These are phyloP conservation scores for Trypethelium eluteriae DNA, from an alignment of 495 filamentous ascomycete genomes.

Conservation along the genomic window DNA sequence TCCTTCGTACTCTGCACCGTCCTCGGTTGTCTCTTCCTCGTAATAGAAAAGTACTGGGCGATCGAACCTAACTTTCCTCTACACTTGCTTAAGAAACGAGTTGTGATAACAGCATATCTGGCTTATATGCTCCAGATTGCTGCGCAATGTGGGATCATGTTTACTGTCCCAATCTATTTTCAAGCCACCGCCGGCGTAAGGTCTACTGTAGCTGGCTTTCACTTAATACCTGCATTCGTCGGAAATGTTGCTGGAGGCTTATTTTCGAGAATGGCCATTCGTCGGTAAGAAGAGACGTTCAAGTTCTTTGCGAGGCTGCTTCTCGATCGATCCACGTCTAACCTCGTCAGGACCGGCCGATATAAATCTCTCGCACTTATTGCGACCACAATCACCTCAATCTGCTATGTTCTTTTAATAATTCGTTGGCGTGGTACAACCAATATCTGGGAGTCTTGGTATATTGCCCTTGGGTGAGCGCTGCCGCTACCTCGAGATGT, in stretches of 20 bases:
- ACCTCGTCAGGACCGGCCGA: constrained; percentile 43
- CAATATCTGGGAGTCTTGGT: constrained; percentile 51
- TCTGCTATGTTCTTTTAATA: constrained; percentile 50
- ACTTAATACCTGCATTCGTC: constrained; percentile 56
- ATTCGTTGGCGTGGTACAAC: constrained; percentile 58
- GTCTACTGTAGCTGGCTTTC: constrained; percentile 50
- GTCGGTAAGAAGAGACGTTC: constrained; percentile 25
- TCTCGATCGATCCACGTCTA: not conserved
- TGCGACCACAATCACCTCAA: constrained; percentile 43
- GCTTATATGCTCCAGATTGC: constrained; percentile 47
- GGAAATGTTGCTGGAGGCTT: constrained; percentile 60
- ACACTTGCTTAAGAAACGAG: constrained; percentile 47
- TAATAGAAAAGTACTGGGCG: constrained; percentile 46
- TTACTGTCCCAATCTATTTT: constrained; percentile 61
- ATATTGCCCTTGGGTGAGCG: constrained; percentile 46
- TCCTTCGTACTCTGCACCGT: constrained; percentile 35
- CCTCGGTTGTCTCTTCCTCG: constrained; percentile 42
- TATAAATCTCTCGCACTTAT: constrained; percentile 51
- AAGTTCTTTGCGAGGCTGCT: too few relatives aligned
- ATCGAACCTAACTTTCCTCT: constrained; percentile 57
- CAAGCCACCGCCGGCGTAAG: constrained; percentile 52
- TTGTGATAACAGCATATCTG: constrained; percentile 49
- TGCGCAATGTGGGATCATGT: constrained; percentile 54
- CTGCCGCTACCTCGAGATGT: not conserved
- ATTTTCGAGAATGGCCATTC: constrained; percentile 51